phyloP scores from a whole-genome alignment of 148 eudicot genomes.

The Rhododendron vialii region DNA sequence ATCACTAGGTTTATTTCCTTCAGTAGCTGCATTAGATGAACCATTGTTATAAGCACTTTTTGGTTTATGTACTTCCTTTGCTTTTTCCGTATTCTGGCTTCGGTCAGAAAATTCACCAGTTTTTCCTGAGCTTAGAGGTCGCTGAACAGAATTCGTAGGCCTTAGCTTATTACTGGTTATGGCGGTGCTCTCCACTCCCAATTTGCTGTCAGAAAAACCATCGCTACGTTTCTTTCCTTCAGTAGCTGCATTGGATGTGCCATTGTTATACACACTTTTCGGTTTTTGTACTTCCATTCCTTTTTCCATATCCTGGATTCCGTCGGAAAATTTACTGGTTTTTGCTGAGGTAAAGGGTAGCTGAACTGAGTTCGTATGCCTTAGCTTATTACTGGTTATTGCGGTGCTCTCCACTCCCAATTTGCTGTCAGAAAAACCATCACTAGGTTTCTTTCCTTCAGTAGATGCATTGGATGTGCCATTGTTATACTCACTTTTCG shows the following conservation, averaged over 20 bases:
- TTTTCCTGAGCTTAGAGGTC: constrained; percentile 30
- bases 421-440: constrained; percentile 29
- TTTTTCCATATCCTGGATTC: constrained; percentile 21
- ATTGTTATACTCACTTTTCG: constrained; percentile 19
- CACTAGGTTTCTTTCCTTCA: constrained; percentile 38
- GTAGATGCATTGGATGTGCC: constrained; percentile 29
- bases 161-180: constrained; percentile 41
- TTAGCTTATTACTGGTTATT: constrained; percentile 40
- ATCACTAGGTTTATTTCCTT: constrained; percentile 36
- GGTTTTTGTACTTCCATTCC: constrained; percentile 26
- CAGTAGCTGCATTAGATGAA: constrained; percentile 29
- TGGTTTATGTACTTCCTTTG: constrained; percentile 26
- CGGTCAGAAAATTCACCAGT: constrained; percentile 22
- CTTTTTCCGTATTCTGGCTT: constrained; percentile 20
- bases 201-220: constrained; percentile 31
- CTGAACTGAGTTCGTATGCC: constrained; percentile 61
- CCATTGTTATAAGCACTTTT: constrained; percentile 21
- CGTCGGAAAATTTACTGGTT: constrained; percentile 20
- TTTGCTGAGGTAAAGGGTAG: constrained; percentile 32
- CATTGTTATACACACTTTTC: constrained; percentile 20
- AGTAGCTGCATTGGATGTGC: constrained; percentile 27
- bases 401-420: constrained; percentile 32
- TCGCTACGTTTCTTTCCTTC: constrained; percentile 39
- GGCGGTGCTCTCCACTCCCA: constrained; percentile 30
- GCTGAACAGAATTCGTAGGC: constrained; percentile 57